These are phyloP conservation scores for Fusarium hostae DNA, from an alignment of 2,329 filamentous ascomycete genomes.

Conservation along the genomic window DNA sequence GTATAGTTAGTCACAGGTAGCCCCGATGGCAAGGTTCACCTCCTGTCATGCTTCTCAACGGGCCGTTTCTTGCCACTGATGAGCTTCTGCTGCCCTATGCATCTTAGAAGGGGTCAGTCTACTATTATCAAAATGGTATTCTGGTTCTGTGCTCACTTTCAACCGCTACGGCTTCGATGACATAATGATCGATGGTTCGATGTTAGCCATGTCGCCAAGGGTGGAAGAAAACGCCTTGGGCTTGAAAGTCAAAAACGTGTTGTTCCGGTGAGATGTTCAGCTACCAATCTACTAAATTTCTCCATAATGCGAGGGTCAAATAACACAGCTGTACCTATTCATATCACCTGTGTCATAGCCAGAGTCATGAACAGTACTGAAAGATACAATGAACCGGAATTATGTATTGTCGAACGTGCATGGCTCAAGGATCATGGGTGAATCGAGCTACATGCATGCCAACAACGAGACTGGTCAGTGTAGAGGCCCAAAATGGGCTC, in stretches of 20 bases:
- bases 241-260: neutral
- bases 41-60: conserved; percentile 4
- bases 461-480: conserved; percentile 24
- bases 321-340: neutral
- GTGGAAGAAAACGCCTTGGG: neutral
- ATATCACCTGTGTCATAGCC: neutral
- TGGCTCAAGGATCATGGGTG: conserved; percentile 17
- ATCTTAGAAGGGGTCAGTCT: neutral
- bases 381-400: conserved; percentile 19
- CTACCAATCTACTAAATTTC: neutral
- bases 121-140: neutral
- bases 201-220: conserved; percentile 21
- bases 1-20: neutral
- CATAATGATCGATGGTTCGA: neutral
- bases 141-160: neutral
- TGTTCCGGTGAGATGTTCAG: neutral
- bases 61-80: neutral
- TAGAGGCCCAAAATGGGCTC: conserved; percentile 29
- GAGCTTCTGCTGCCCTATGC: neutral
- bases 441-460: conserved; percentile 13
- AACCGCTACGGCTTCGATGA: neutral
- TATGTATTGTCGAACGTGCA: conserved; percentile 10
- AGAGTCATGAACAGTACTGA: conserved; percentile 10
- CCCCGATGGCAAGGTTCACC: neutral
- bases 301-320: neutral